Conservation (phyloP, 2,329 filamentous ascomycete genomes). For the Fusarium brevicatenulatum region DNA sequence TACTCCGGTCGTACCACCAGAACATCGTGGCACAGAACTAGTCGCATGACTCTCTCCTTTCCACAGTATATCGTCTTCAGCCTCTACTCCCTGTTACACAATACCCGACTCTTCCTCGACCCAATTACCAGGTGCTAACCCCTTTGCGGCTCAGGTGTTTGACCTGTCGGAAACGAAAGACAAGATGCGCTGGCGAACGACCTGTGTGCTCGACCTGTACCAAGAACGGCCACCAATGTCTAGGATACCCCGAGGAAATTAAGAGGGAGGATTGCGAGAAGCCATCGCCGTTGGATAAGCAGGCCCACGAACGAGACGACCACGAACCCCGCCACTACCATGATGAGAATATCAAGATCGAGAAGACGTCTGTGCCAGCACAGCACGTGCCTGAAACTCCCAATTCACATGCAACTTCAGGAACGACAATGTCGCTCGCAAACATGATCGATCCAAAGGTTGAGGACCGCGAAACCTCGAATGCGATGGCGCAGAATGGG, state of each 20-base stretch:
- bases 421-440: slow-evolving; percentile 12
- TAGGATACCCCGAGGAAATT: slow-evolving; percentile 70
- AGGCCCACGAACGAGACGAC: slow-evolving; percentile 31
- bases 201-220: slow-evolving; percentile 77
- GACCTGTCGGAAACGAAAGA: slow-evolving; percentile 79
- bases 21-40: neutral
- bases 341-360: slow-evolving; percentile 51
- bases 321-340: slow-evolving; percentile 47
- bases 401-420: slow-evolving; percentile 6
- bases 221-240: slow-evolving; percentile 75
- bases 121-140: slow-evolving; percentile 24
- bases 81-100: neutral
- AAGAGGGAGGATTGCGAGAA: slow-evolving; percentile 56
- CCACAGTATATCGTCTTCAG: neutral
- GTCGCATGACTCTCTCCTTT: neutral
- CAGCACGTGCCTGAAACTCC: slow-evolving; percentile 25
- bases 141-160: slow-evolving; percentile 38
- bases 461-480: slow-evolving; percentile 8
- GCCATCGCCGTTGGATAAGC: slow-evolving; percentile 12
- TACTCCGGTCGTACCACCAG: neutral
- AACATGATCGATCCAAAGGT: slow-evolving; percentile 26
- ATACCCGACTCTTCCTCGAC: neutral
- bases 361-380: slow-evolving; percentile 31
- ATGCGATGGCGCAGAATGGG: slow-evolving; percentile 7
- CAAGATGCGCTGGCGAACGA: slow-evolving; percentile 77